Percentiles rank a stretch among this genome's conserved stretches.
Evolutionary conservation across 768 basidiomycete genomes (phyloP).

Genomic region (Rhizopogon vinicolor): DNA sequence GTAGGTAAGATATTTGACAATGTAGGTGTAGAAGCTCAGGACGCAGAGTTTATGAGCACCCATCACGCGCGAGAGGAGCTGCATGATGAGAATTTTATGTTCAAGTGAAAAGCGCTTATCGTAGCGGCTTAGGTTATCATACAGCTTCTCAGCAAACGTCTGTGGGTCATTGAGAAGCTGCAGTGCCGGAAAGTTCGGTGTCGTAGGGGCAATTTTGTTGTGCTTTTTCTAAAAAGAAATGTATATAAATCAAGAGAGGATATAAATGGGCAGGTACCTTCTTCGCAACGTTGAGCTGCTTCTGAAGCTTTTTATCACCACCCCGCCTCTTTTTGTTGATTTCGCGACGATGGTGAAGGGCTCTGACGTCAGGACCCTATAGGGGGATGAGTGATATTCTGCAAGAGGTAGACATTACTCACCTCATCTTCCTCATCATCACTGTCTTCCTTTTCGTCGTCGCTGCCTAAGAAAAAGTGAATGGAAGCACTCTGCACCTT

Average conservation of each 20-base stretch:
- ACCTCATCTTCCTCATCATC: conserved; percentile 63
- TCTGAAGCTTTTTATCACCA: conserved; percentile 75
- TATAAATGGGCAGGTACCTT: conserved; percentile 41
- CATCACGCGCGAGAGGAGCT: conserved; percentile 91
- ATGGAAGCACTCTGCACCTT: conserved; percentile 94
- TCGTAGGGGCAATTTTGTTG: conserved; percentile 19
- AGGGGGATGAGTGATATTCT: conserved; percentile 8
- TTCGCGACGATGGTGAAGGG: conserved; percentile 80
- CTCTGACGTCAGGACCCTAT: conserved; percentile 62
- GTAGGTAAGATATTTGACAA: conserved; percentile 89
- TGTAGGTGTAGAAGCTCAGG: conserved; percentile 93
- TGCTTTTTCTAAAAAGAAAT: conserved; percentile 31
- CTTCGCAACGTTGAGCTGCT: conserved; percentile 67
- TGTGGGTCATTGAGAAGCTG: conserved; percentile 95
- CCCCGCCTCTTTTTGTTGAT: conserved; percentile 92
- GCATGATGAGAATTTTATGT: conserved; percentile 97
- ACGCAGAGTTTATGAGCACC: conserved; percentile 90
- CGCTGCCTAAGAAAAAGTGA: conserved; percentile 95
- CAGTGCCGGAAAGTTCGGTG: conserved; percentile 84
- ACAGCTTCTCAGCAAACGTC: conserved; percentile 91
- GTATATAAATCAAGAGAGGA: conserved; percentile 9
- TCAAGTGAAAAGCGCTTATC: conserved; percentile 96
- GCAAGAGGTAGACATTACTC: not conserved
- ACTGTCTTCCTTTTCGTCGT: conserved; percentile 69
- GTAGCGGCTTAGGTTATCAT: conserved; percentile 74